Percentiles rank a stretch among this genome's conserved stretches.
Evolutionary conservation across 1,139 yeast species (phyloP).

Genomic region (Debaryomycetaceae sp.): DNA sequence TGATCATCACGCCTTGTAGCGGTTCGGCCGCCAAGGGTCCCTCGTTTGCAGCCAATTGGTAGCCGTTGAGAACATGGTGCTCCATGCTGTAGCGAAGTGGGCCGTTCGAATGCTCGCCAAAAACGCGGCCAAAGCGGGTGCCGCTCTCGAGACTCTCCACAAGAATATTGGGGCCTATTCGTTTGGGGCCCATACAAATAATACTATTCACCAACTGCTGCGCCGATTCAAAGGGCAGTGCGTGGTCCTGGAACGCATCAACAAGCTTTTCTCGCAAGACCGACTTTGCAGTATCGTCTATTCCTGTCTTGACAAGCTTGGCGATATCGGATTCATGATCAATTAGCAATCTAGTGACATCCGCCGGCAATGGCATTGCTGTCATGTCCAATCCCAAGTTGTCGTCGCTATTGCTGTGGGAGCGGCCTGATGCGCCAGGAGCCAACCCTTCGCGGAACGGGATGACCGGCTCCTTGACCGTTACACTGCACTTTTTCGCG

Average conservation of each 20-base stretch:
- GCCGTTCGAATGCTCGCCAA: constrained; percentile 8
- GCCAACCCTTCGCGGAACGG: constrained; percentile 87
- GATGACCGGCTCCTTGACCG: constrained; percentile 84
- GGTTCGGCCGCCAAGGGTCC: constrained; percentile 91
- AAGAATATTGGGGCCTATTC: constrained; percentile 67
- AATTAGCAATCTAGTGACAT: constrained; percentile 39
- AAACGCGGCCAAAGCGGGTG: constrained; percentile 22
- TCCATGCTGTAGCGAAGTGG: constrained; percentile 36
- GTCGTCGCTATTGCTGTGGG: constrained; percentile 1
- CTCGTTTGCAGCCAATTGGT: constrained; percentile 68
- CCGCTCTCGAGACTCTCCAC: constrained; percentile 36
- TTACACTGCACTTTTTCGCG: constrained; percentile 76
- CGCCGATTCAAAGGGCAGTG: constrained; percentile 12
- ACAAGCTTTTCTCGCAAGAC: constrained; percentile 20
- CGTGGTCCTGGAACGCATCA: neutral
- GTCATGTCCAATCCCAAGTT: constrained; percentile 21
- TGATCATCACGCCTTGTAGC: constrained; percentile 65
- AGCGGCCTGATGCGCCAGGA: constrained; percentile 3
- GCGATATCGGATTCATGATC: constrained; percentile 30
- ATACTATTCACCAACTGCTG: constrained; percentile 33
- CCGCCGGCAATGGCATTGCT: constrained; percentile 47
- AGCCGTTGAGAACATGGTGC: constrained; percentile 68
- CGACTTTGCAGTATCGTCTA: constrained; percentile 7
- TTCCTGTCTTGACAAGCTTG: constrained; percentile 10
- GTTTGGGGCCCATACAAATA: constrained; percentile 67